Evolutionary conservation across 2,329 filamentous ascomycete species (phyloP).

Genomic region (Coniella vitis): DNA sequence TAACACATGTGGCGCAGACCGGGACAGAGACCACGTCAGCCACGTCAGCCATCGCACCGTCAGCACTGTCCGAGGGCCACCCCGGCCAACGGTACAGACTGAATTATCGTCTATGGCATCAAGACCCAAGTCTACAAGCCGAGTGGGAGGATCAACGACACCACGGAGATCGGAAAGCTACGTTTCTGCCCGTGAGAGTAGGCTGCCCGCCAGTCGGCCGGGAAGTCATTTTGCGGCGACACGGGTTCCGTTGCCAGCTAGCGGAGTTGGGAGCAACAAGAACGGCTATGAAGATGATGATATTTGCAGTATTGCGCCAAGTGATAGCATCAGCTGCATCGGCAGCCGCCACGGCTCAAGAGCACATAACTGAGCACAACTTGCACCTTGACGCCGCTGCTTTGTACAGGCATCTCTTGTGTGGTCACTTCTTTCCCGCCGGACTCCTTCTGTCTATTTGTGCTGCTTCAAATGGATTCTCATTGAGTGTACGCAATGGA

Average conservation of each 20-base stretch:
- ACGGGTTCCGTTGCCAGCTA: constrained; percentile 34
- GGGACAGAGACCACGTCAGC: constrained; percentile 30
- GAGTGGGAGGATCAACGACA: constrained; percentile 19
- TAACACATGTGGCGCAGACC: constrained; percentile 25
- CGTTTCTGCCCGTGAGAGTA: constrained; percentile 14
- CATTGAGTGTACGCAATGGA: too few species aligned
- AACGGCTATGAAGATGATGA: constrained; percentile 39
- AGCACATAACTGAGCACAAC: constrained; percentile 19
- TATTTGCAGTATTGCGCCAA: constrained; percentile 47
- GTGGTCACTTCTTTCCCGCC: too few species aligned
- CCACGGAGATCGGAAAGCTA: constrained; percentile 19
- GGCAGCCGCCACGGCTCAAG: constrained; percentile 33
- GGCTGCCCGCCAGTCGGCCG: constrained; percentile 14
- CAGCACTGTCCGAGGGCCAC: constrained; percentile 26
- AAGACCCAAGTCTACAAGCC: constrained; percentile 21
- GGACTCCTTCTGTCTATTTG: too few species aligned
- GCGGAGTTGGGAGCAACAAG: constrained; percentile 34
- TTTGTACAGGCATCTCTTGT: neutral
- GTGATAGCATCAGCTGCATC: constrained; percentile 57
- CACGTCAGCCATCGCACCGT: constrained; percentile 35
- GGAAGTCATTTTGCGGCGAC: constrained; percentile 24
- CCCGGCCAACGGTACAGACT: constrained; percentile 17
- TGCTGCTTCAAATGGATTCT: too few species aligned
- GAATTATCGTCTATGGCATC: constrained; percentile 21
- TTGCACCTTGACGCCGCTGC: neutral